These are phyloP conservation scores for Podosphaera xanthii DNA, from an alignment of 2,329 filamentous ascomycete genomes.

Conservation along the genomic window DNA sequence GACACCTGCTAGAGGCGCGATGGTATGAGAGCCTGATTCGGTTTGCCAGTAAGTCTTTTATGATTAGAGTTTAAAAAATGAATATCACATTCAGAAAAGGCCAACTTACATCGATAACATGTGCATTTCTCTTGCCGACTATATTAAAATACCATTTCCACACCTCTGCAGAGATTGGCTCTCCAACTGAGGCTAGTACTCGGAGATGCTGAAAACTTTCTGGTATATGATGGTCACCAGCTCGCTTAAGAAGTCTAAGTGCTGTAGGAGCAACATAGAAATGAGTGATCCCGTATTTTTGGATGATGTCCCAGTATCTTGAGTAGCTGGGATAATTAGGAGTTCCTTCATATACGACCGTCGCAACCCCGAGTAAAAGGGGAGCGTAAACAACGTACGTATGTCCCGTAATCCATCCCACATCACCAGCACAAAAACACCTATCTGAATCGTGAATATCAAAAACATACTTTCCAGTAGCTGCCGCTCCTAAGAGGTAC, in stretches of 20 bases:
- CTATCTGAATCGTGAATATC: constrained; percentile 85
- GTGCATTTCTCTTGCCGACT: constrained; percentile 79
- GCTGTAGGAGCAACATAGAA: constrained; percentile 97
- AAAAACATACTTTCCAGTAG: constrained; percentile 96
- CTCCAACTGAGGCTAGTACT: constrained; percentile 82
- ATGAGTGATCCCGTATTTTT: constrained; percentile 83
- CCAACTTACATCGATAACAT: constrained; percentile 70
- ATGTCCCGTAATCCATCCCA: constrained; percentile 97
- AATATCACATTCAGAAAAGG: neutral
- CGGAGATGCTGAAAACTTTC: constrained; percentile 73
- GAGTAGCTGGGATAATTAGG: constrained; percentile 96
- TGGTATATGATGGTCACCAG: constrained; percentile 79
- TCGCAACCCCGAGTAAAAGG: constrained; percentile 74
- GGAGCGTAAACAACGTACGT: constrained; percentile 97
- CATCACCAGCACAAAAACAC: constrained; percentile 95
- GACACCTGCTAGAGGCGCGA: constrained; percentile 75
- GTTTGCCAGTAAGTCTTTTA: constrained; percentile 96
- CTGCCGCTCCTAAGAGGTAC: constrained; percentile 80
- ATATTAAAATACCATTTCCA: constrained; percentile 99
- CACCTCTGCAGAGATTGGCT: constrained; percentile 91
- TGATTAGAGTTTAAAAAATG: constrained; percentile 6
- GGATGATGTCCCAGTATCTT: constrained; percentile 95
- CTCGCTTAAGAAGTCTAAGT: constrained; percentile 78
- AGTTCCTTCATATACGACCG: constrained; percentile 93
- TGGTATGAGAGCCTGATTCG: constrained; percentile 91